These are phyloP conservation scores for Neodidymelliopsis sp. DNA, from an alignment of 2,329 filamentous ascomycete genomes.

Conservation along the genomic window DNA sequence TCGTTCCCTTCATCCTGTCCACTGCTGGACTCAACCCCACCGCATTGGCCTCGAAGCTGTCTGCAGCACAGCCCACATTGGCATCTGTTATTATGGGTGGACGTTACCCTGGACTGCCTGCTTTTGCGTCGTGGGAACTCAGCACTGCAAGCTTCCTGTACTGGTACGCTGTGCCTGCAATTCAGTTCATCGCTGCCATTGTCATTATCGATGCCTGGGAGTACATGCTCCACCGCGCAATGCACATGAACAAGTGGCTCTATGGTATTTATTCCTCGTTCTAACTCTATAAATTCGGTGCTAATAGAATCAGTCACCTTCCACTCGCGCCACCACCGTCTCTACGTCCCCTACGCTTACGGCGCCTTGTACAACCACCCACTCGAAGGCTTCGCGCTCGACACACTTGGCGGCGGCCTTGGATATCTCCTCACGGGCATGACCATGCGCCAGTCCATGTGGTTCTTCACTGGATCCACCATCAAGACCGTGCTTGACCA, in stretches of 20 bases:
- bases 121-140: constrained; percentile 87
- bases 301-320: constrained; percentile 69
- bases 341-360: constrained; percentile 97
- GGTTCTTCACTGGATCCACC: constrained; percentile 87
- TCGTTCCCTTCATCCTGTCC: constrained; percentile 75
- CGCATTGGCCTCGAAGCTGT: constrained; percentile 77
- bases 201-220: constrained; percentile 93
- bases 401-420: constrained; percentile 85
- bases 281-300: background rate
- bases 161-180: constrained; percentile 74
- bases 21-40: constrained; percentile 78
- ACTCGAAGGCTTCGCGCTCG: constrained; percentile 89
- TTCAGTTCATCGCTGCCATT: constrained; percentile 80
- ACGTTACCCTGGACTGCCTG: constrained; percentile 77
- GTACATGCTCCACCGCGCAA: constrained; percentile 93
- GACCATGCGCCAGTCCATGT: constrained; percentile 85
- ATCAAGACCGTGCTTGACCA: constrained; percentile 98
- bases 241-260: constrained; percentile 98
- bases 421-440: constrained; percentile 83
- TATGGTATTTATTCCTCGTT: constrained; percentile 72
- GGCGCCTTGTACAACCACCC: constrained; percentile 97
- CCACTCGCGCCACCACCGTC: constrained; percentile 93
- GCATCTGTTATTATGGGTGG: constrained; percentile 82
- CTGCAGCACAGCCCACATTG: constrained; percentile 73
- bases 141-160: constrained; percentile 78